phyloP scores from a whole-genome alignment of 2,329 filamentous ascomycete genomes.

The Cordyceps pruinosa region DNA sequence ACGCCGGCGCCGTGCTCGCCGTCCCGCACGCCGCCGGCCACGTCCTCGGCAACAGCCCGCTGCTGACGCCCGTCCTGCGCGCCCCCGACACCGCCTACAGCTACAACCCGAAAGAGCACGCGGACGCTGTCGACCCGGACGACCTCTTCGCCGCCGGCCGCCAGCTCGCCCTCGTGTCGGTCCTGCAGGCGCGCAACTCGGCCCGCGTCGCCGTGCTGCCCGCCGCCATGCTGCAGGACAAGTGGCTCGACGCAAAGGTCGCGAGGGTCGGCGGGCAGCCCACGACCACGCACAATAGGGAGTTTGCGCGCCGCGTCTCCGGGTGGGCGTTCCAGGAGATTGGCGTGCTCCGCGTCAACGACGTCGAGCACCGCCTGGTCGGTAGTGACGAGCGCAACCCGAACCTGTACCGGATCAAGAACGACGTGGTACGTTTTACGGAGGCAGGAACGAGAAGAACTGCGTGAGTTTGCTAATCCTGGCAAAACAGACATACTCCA shows the following conservation, averaged over 20 bases:
- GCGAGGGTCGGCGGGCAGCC: slow-evolving; percentile 46
- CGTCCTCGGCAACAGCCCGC: slow-evolving; percentile 66
- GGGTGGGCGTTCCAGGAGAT: slow-evolving; percentile 96
- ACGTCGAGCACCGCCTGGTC: slow-evolving; percentile 66
- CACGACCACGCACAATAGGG: slow-evolving; percentile 65
- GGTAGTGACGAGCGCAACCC: slow-evolving; percentile 64
- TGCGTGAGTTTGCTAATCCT: background rate
- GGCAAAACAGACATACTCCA: slow-evolving; percentile 69
- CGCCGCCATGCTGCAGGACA: slow-evolving; percentile 77
- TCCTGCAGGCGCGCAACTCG: slow-evolving; percentile 86
- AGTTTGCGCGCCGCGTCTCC: slow-evolving; percentile 78
- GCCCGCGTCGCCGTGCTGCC: slow-evolving; percentile 83
- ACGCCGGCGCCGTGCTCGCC: slow-evolving; percentile 54
- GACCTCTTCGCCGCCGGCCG: slow-evolving; percentile 78
- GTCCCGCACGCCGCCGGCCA: slow-evolving; percentile 78
- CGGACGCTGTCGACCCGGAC: slow-evolving; percentile 54
- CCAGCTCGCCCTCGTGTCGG: slow-evolving; percentile 79
- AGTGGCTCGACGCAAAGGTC: slow-evolving; percentile 81
- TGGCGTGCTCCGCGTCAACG: slow-evolving; percentile 79
- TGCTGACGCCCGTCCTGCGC: slow-evolving; percentile 74
- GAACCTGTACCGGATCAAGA: slow-evolving; percentile 90
- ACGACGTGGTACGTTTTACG: slow-evolving; percentile 71
- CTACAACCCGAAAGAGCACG: slow-evolving; percentile 88
- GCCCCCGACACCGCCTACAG: slow-evolving; percentile 83
- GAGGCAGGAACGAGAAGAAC: background rate